These are phyloP conservation scores for Clavariopsis aquatica DNA, from an alignment of 495 filamentous ascomycete species.

Conservation along the genomic window DNA sequence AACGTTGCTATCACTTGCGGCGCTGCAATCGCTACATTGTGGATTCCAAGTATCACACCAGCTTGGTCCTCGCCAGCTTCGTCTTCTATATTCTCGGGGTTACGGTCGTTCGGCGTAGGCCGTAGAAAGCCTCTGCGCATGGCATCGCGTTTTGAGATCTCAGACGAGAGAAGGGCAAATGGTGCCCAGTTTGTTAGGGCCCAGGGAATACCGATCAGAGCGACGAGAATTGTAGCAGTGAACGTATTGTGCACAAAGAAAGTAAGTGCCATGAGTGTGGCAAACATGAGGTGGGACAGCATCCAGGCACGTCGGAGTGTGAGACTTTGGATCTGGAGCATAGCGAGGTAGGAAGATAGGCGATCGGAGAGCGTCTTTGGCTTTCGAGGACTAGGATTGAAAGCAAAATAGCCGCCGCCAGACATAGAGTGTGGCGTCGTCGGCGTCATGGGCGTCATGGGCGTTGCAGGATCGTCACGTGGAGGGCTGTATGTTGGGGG, in stretches of 20 bases:
- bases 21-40: conserved; percentile 86
- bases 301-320: conserved; percentile 87
- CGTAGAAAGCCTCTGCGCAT: conserved; percentile 58
- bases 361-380: conserved; percentile 15
- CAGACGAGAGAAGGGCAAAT: conserved; percentile 86
- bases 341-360: conserved; percentile 38
- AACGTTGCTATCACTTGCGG: conserved; percentile 88
- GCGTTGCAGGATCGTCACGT: conserved; percentile 18
- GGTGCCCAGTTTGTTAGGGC: conserved; percentile 88
- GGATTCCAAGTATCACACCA: conserved; percentile 84
- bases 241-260: conserved; percentile 68
- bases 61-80: conserved; percentile 68
- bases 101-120: conserved; percentile 36
- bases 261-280: conserved; percentile 74
- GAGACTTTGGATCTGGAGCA: conserved; percentile 71
- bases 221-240: conserved; percentile 72
- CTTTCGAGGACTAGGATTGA: conserved; percentile 4
- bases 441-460: conserved; percentile 13
- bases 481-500: conserved; percentile 68
- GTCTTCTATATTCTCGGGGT: conserved; percentile 45
- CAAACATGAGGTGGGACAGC: conserved; percentile 75
- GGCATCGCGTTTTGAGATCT: conserved; percentile 77
- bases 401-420: conserved; percentile 7
- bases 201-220: conserved; percentile 81
- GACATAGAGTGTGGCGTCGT: conserved; percentile 5